phyloP scores from a whole-genome alignment of 2,329 filamentous ascomycete species.

The Neonectria neomacrospora region DNA sequence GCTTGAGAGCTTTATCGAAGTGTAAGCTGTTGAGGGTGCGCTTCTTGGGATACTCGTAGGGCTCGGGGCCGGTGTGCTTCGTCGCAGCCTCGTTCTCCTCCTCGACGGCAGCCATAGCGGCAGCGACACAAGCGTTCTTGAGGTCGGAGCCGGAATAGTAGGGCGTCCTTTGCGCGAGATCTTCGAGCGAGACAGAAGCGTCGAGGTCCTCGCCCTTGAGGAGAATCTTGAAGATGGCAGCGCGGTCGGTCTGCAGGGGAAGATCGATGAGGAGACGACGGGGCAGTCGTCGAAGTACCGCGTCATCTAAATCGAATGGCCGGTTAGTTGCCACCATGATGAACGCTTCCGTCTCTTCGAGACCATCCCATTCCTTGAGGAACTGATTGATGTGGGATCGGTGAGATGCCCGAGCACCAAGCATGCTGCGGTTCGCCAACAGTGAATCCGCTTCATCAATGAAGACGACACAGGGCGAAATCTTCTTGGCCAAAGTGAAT shows the following conservation, averaged over 20 bases:
- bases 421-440: conserved; percentile 78
- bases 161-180: conserved; percentile 74
- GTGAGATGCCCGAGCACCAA: conserved; percentile 75
- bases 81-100: conserved; percentile 69
- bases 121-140: conserved; percentile 84
- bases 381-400: conserved; percentile 97
- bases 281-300: conserved; percentile 80
- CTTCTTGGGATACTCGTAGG: conserved; percentile 71
- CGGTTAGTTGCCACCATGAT: conserved; percentile 98
- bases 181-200: conserved; percentile 67
- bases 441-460: conserved; percentile 97
- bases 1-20: conserved; percentile 85
- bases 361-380: conserved; percentile 94
- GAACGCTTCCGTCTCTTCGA: conserved; percentile 84
- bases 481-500: conserved; percentile 90
- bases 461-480: conserved; percentile 93
- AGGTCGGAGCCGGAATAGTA: conserved; percentile 86
- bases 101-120: conserved; percentile 80
- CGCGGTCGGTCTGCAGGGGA: conserved; percentile 72
- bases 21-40: conserved; percentile 70
- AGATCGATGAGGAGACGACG: conserved; percentile 79
- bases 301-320: conserved; percentile 93
- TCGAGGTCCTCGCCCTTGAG: conserved; percentile 75
- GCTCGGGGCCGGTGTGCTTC: conserved; percentile 52
- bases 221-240: conserved; percentile 76